Evolutionary conservation across 371 early-diverging fungal genomes (phyloP), one percentile per base, ranked within the genome.

Genomic region (Actinomortierella wolfii): DNA sequence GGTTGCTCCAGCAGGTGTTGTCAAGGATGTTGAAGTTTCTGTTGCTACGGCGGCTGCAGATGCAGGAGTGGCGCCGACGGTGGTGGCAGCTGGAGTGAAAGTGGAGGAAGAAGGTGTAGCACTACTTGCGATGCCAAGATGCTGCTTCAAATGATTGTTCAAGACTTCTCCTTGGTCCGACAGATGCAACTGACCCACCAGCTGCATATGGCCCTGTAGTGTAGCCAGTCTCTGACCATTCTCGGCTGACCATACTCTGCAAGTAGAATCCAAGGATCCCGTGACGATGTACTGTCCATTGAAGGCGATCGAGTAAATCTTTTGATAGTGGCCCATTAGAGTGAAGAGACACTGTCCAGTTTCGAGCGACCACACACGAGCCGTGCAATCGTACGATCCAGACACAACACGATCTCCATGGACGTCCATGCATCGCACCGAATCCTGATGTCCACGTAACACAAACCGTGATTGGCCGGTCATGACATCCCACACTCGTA

Each of bases 321-420:
- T 83, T 34, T 81, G 80, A 62, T 78, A 81, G 56, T 89, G 89
- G 1, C 92, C 92, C 49, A 86, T 84, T 8, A 95, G 77, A 13
- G 81, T 80, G 71, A 87, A 84, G 39, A 90, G 68, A 45, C 86
- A 84, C 26, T 82, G 76, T 0, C 94, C 94, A 1, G 93, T 92
- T 14, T 67, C 52, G 11, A 90, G 75, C 61, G 90, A 85, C 99
- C 99, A 98, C 8, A 94, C 85, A 9, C 94, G 84, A 3, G 94
- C 94, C 3, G 92, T 90, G 24, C 83, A 83, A 75, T 97, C 99
- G 68, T 97, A 98, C 2, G 92, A 92, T 25, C 97, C 97, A 41
- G 89, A 88, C 1, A 96, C 91, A 3, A 96, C 81, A 17, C 84
- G 70, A 49, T 91, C 84, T 5, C 90, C 92, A 60, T 81, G 71